Conservation (phyloP, 257 asterid genomes). For the Leonotis leonurus region DNA sequence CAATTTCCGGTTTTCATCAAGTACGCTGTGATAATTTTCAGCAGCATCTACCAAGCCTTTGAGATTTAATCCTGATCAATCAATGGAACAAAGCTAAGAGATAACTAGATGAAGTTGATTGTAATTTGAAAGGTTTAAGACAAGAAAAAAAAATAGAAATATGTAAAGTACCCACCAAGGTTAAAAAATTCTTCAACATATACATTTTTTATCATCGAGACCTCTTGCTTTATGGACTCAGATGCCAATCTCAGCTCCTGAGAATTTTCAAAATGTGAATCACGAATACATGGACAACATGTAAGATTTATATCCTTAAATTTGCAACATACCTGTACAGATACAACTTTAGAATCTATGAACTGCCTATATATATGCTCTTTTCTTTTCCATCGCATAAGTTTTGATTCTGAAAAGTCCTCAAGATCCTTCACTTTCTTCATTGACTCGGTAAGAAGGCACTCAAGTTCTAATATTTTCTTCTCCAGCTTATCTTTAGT, state of each 20-base stretch:
- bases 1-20: constrained; percentile 79
- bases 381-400: constrained; percentile 63
- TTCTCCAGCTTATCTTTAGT: constrained; percentile 44
- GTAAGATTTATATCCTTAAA: constrained; percentile 10
- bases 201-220: constrained; percentile 44
- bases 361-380: constrained; percentile 64
- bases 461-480: constrained; percentile 60
- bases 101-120: background rate
- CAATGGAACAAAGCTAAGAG: constrained; percentile 10
- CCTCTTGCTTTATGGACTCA: constrained; percentile 70
- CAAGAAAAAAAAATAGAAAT: constrained; percentile 3
- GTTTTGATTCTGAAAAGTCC: constrained; percentile 71
- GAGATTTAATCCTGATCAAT: constrained; percentile 57
- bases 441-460: constrained; percentile 52
- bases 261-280: constrained; percentile 14
- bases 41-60: constrained; percentile 75
- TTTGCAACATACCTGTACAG: constrained; percentile 58
- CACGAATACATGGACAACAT: background rate
- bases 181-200: constrained; percentile 56
- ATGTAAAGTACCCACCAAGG: constrained; percentile 52
- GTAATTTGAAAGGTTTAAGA: constrained; percentile 8
- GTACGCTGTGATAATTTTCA: constrained; percentile 72
- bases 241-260: constrained; percentile 72
- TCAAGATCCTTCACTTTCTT: constrained; percentile 75
- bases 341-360: constrained; percentile 60